Evolutionary conservation across 768 basidiomycete species (phyloP).

Genomic region (Hirschioporus abietinus): DNA sequence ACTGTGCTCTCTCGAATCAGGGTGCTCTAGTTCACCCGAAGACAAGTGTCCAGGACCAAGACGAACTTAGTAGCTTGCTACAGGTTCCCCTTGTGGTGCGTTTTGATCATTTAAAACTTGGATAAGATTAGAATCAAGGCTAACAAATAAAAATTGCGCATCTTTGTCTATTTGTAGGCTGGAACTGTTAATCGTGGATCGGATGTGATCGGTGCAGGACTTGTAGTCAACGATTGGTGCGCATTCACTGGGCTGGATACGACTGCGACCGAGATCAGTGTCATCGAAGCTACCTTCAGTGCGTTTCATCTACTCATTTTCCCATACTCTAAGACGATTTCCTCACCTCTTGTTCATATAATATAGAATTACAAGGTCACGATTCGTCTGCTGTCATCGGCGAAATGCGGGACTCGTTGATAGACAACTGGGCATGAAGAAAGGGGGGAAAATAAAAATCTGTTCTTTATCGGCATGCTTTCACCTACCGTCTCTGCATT

Average conservation of each 20-base stretch:
- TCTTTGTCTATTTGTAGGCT: constrained; percentile 45
- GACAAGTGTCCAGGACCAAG: constrained; percentile 95
- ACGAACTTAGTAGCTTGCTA: constrained; percentile 89
- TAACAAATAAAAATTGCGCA: constrained; percentile 9
- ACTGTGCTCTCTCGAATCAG: constrained; percentile 93
- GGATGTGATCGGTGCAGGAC: constrained; percentile 94
- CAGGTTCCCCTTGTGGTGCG: constrained; percentile 93
- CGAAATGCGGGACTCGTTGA: constrained; percentile 87
- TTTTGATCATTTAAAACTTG: constrained; percentile 16
- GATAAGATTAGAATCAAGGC: constrained; percentile 1
- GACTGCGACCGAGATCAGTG: constrained; percentile 98
- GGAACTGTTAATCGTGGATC: constrained; percentile 98
- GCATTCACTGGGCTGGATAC: constrained; percentile 99
- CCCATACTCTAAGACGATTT: constrained; percentile 6
- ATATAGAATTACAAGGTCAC: constrained; percentile 78
- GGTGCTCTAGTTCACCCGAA: constrained; percentile 98
- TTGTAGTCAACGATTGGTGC: constrained; percentile 99
- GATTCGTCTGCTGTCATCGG: constrained; percentile 77
- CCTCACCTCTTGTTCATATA: background rate
- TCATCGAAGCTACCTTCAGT: constrained; percentile 98
- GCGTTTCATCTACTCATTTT: constrained; percentile 28
- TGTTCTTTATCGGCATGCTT: background rate
- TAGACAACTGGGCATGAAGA: constrained; percentile 84
- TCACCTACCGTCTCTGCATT: background rate
- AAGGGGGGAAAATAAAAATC: background rate